Evolutionary conservation across 345 rosid species (phyloP), one percentile per base, ranked within the genome.

Genomic region (Rhodamnia rubescens): DNA sequence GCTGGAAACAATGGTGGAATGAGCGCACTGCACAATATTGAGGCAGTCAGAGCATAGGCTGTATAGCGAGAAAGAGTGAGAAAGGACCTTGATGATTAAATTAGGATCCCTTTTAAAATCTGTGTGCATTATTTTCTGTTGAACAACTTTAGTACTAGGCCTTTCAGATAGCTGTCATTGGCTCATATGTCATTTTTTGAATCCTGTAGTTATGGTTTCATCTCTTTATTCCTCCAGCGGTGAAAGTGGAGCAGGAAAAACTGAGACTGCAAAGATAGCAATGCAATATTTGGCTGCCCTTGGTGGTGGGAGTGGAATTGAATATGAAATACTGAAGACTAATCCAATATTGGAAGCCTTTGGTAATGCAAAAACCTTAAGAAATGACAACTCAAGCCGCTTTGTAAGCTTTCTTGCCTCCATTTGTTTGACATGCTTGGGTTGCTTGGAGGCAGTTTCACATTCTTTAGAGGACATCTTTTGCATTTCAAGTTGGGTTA

Each of bases 201-300:
- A 69, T 69, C 83, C 32, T 82, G 78, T 69, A 69, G 55, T 29
- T 53, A 22, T 61, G 82, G 85, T 87, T 53, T 55, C 52, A 29
- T 27, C 54, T 61, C 69, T 81, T 87, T 93, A 59, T 86, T 92
- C 86, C 86, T 90, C 40, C 93, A 97, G 99, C 51, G 99, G 99
- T 83, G 99, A 97, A 91, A 97, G 99, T 93, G 99, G 98, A 87
- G 99, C 99, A 29, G 99, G 99, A 85, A 97, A 97, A 91, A 97
- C 99, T 40, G 99, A 97, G 93, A 96, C 99, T 42, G 99, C 99
- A 78, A 97, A 97, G 93, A 97, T 97, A 91, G 98, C 99, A 69
- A 97, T 97, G 99, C 99, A 97, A 84, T 97, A 96, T 91, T 90
- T 97, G 91, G 99, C 99, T 89, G 98, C 98, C 86, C 98, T 96